These are phyloP conservation scores for Plenodomus biglobosus DNA, from an alignment of 2,329 filamentous ascomycete genomes.

Conservation along the genomic window DNA sequence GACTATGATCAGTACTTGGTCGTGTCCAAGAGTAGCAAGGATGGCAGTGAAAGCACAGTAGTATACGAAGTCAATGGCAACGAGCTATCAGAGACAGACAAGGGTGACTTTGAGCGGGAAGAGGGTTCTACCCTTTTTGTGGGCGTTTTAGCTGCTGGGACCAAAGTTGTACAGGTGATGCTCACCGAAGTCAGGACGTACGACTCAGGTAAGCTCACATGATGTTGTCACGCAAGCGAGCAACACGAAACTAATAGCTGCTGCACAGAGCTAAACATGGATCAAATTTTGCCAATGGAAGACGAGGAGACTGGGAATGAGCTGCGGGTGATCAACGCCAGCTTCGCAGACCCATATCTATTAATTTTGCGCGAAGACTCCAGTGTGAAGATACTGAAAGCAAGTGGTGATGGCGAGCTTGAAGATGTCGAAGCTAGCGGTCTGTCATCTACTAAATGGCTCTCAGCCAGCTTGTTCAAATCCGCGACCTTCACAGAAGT, in stretches of 20 bases:
- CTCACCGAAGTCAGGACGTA: slow-evolving; percentile 87
- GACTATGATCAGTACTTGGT: slow-evolving; percentile 81
- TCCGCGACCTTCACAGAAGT: slow-evolving; percentile 60
- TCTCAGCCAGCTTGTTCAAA: slow-evolving; percentile 80
- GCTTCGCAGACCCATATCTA: slow-evolving; percentile 84
- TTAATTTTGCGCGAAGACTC: slow-evolving; percentile 81
- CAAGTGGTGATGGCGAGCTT: slow-evolving; percentile 78
- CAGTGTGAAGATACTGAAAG: slow-evolving; percentile 75
- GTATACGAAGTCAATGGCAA: slow-evolving; percentile 75
- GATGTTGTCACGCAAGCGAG: neutral
- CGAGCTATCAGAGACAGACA: slow-evolving; percentile 72
- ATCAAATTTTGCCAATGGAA: slow-evolving; percentile 88
- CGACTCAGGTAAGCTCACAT: slow-evolving; percentile 68
- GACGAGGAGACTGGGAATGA: slow-evolving; percentile 80
- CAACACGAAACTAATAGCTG: neutral
- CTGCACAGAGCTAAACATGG: slow-evolving; percentile 72
- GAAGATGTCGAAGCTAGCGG: slow-evolving; percentile 73
- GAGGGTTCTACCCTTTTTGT: slow-evolving; percentile 86
- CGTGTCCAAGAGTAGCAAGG: slow-evolving; percentile 67
- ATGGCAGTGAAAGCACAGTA: slow-evolving; percentile 73
- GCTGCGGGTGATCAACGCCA: slow-evolving; percentile 74
- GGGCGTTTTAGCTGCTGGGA: slow-evolving; percentile 76
- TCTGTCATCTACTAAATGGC: slow-evolving; percentile 68
- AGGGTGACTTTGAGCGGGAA: slow-evolving; percentile 88
- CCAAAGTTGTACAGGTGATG: slow-evolving; percentile 82